phyloP scores from a whole-genome alignment of 164 flowering plant genomes.

The Taxillus chinensis region DNA sequence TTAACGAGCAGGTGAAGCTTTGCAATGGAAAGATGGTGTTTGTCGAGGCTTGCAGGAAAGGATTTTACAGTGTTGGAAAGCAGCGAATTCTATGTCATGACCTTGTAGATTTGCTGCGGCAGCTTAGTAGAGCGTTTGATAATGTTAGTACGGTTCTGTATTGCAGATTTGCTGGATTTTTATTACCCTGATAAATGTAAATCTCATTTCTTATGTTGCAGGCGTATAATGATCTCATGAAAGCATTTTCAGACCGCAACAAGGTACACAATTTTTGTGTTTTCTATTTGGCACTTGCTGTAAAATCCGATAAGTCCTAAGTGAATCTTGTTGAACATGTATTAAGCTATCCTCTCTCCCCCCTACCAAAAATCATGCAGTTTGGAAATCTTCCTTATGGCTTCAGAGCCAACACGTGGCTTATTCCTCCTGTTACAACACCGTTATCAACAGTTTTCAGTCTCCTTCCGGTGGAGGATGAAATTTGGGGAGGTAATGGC shows the following conservation, averaged over 20 bases:
- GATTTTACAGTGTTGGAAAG: conserved; percentile 71
- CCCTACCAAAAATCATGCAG: conserved; percentile 32
- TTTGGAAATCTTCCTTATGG: conserved; percentile 99
- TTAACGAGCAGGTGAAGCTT: conserved; percentile 62
- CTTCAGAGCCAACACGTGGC: conserved; percentile 98
- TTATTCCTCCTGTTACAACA: conserved; percentile 78
- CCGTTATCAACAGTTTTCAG: conserved; percentile 59
- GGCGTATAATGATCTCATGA: conserved; percentile 89
- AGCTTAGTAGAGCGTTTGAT: conserved; percentile 85
- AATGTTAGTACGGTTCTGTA: conserved; percentile 36
- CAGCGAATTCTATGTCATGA: conserved; percentile 63
- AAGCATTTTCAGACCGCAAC: conserved; percentile 87
- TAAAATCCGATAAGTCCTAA: background rate
- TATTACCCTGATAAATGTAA: background rate
- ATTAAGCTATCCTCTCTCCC: background rate
- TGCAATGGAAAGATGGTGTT: conserved; percentile 79
- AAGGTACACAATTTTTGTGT: conserved; percentile 40
- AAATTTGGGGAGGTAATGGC: conserved; percentile 89
- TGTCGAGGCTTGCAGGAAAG: conserved; percentile 76
- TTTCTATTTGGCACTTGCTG: background rate
- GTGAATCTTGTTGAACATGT: background rate
- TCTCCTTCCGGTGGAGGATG: conserved; percentile 86
- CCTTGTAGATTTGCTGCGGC: conserved; percentile 84
- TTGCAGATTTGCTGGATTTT: too few relatives aligned
- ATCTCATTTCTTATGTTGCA: conserved; percentile 24